Base-by-base conservation (phyloP, 495 filamentous ascomycete genomes). In the Hyphodiscus hymeniophilus region DNA sequence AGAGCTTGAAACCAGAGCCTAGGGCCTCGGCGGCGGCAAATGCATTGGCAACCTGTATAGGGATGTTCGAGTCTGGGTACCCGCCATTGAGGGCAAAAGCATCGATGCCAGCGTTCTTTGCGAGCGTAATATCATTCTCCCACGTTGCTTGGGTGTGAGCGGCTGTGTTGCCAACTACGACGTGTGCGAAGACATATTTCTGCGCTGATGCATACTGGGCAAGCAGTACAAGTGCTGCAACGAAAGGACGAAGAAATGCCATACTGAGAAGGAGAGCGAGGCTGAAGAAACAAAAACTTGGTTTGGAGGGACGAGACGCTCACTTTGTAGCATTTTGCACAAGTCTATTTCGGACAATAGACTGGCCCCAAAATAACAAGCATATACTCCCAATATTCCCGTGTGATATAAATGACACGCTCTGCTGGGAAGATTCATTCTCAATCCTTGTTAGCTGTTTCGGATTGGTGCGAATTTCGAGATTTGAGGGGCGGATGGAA, bases 11-110 rank as follows among this genome's bases (percentile, higher is more conserved):
- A n/a, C 2, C 20, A 10, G 18, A 26, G 38, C 20, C 20, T 10
- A 24, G 20, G 13, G 48, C 30, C 23, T 50, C 52, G 7, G 52
- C 52, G 12, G 50, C 55, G 11, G 48, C 40, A 28, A 58, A 58
- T 2, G 55, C 50, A 42, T 53, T 50, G n/a, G 40, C 45, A 28
- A 57, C 54, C 40, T 57, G 54, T 21, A n/a, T 36, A 11, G 45
- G 41, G 18, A 47, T 46, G 28, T 57, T 57, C 12, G 24, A 7
- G 23, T 57, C 49, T 6, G 12, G 15, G 22, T 47, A 40, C 20
- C 73, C 78, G 38, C 80, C 77, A 56, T 80, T 80, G 30, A 80
- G 63, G 6, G 74, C 77, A 52, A 81, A 81, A 23, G 77, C 75
- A 47, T 81, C 77, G 51, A 82, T 79, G 41, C 76, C 75, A 12